Evolutionary conservation across 352 stramenopile genomes (phyloP), one percentile per base, ranked within the genome.

Genomic region (Pythium sukuiense): DNA sequence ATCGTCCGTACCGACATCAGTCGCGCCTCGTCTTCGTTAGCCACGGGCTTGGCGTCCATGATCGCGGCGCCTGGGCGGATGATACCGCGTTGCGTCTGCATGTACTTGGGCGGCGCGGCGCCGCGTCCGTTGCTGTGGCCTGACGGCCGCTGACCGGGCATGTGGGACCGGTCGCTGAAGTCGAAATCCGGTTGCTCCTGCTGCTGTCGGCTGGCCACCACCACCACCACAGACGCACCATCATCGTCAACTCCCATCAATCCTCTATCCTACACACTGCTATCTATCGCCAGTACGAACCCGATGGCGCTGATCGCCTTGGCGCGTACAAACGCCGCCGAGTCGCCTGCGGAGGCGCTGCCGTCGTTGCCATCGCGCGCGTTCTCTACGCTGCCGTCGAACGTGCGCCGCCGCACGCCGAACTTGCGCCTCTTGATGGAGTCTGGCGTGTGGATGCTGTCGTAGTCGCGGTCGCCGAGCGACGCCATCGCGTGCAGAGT

Each of bases 371-470:
- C 65, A 46, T 72, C 60, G 27, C 54, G 53, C n/a, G 45, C 35
- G 49, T 68, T 72, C 26, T 72, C 65, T 20, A 68, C 55, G 30
- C 54, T 26, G 41, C 24, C 48, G 46, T 20, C 49, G 45, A 65
- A 72, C 8, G 4, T 45, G 54, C 65, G 65, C 6, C 65, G 53
- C 7, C 41, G 33, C 59, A 72, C 65, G 46, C 65, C 65, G 43
- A 72, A 72, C 5, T 59, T 46, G 29, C 64, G 49, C 39, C 41
- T 59, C 41, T 20, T 50, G 54, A 45, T 53, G 59, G 41, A 61
- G 27, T 64, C 55, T 48, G 65, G 65, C 65, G 65, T 72, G 18
- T 43, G 59, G 32, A 72, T 64, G 20, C 46, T 37, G 54, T 70
- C 62, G 54, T 64, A 67, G 18, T 66, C 33, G 52, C 49, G 33